These are phyloP conservation scores for Melampsora occidentalis DNA, from an alignment of 1,284 basidiomycete species.

Conservation along the genomic window DNA sequence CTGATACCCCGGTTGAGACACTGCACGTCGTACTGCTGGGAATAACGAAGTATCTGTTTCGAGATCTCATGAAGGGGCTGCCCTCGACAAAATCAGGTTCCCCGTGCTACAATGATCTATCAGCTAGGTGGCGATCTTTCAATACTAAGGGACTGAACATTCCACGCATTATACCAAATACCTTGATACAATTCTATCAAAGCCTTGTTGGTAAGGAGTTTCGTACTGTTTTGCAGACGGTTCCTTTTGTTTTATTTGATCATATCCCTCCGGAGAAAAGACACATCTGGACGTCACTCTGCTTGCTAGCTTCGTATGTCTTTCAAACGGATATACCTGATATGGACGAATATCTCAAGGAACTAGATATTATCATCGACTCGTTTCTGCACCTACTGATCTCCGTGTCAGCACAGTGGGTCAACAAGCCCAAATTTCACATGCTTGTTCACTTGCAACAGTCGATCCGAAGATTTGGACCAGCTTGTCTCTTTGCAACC, in stretches of 20 bases:
- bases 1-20: no score
- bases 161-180: no score
- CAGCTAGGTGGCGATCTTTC: no score
- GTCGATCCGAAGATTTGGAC: constrained; percentile 43
- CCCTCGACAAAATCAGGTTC: no score
- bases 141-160: no score
- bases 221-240: constrained; percentile 53
- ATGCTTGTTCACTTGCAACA: constrained; percentile 46
- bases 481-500: constrained; percentile 13
- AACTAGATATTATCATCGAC: constrained; percentile 31
- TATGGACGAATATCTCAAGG: constrained; percentile 52
- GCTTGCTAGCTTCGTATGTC: constrained; percentile 53
- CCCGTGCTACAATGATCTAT: no score
- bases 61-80: no score
- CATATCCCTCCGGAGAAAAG: constrained; percentile 48
- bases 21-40: no score
- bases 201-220: constrained; percentile 56
- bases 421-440: constrained; percentile 43
- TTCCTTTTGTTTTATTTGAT: constrained; percentile 55
- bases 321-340: constrained; percentile 56
- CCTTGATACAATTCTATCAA: constrained; percentile 51
- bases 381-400: background rate
- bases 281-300: constrained; percentile 29
- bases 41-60: no score
- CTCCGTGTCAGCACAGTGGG: constrained; percentile 48